Evolutionary conservation across 805 yeast species (phyloP), one percentile per base, ranked within the genome.

Genomic region (Saturnispora besseyi): DNA sequence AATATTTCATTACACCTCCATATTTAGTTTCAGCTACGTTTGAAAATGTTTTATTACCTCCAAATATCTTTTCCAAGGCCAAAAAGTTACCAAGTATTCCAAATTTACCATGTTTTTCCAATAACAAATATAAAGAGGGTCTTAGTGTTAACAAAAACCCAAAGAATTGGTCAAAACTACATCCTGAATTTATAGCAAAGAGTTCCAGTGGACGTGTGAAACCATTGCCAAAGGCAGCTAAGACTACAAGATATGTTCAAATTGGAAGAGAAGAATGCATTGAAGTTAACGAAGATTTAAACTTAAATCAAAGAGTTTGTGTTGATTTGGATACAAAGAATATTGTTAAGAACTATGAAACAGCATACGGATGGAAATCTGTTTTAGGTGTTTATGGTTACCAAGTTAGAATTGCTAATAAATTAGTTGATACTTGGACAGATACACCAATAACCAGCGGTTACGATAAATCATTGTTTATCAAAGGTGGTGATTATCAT

Each of bases 291-390:
- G 77, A 76, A 54, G 81, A 80, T 51, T 81, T 87, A 3, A 96
- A 96, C 3, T 75, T 79, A 0, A 80, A 85, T 57, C 87, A 84
- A 13, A 71, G 95, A 55, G 96, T 90, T 9, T 87, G 95, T 0
- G 87, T 90, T 2, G 87, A 90, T 59, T 54, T 80, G 9, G 69
- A 77, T 42, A 76, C 75, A 10, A 75, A 73, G 46, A 75, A 74
- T 48, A 77, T 87, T 11, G 93, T 87, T 0, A 77, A 87, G 0
- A 87, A 93, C 7, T 56, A 69, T 10, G 81, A 76, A 45, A 9
- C 5, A 9, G 95, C 93, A 0, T 85, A 87, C 56, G 86, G 84
- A 1, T 66, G 69, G 21, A 40, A 38, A 6, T 38, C 41, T 18
- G 41, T 30, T 2, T 29, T 41, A 9, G 30, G 26, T 18, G 41